Percentiles rank a stretch among this genome's conserved stretches.
Evolutionary conservation across 1,139 yeast species (phyloP).

Genomic region (Geotrichum candidum): DNA sequence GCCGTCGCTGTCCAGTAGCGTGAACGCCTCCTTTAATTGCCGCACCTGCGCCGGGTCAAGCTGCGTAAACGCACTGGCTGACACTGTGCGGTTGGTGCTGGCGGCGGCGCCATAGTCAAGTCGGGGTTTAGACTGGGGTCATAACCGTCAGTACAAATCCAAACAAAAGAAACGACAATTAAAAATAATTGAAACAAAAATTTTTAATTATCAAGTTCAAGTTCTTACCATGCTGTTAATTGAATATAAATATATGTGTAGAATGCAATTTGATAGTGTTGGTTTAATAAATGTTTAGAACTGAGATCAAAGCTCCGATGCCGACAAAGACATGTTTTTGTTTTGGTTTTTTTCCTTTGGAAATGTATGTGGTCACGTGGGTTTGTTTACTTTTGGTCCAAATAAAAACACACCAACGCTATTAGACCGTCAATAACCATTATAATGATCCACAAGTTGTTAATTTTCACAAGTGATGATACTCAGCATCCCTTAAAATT

Average conservation of each 20-base stretch:
- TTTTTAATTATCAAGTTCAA: no score
- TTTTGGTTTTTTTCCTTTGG: not conserved
- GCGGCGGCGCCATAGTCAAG: conserved; percentile 6
- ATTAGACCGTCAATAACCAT: not conserved
- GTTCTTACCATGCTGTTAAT: no score
- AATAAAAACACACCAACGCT: not conserved
- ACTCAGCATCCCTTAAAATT: no score
- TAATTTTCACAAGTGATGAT: no score
- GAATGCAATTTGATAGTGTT: no score
- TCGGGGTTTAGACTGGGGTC: conserved; percentile 1
- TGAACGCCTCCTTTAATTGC: conserved; percentile 48
- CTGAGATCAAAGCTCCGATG: no score
- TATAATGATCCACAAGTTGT: not conserved
- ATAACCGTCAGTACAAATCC: not conserved
- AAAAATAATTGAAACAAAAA: not conserved
- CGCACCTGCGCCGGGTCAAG: conserved; percentile 37
- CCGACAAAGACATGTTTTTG: not conserved
- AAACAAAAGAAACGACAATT: no score
- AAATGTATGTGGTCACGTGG: not conserved
- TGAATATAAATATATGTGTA: no score
- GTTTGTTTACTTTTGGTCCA: not conserved
- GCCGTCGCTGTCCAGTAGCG: conserved; percentile 76
- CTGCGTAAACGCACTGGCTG: conserved; percentile 36
- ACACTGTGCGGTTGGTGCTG: conserved; percentile 18
- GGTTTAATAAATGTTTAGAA: not conserved